Percentiles rank a stretch among this genome's conserved stretches.
Conservation (phyloP, 768 basidiomycete genomes). For the Trametes coccinea region DNA sequence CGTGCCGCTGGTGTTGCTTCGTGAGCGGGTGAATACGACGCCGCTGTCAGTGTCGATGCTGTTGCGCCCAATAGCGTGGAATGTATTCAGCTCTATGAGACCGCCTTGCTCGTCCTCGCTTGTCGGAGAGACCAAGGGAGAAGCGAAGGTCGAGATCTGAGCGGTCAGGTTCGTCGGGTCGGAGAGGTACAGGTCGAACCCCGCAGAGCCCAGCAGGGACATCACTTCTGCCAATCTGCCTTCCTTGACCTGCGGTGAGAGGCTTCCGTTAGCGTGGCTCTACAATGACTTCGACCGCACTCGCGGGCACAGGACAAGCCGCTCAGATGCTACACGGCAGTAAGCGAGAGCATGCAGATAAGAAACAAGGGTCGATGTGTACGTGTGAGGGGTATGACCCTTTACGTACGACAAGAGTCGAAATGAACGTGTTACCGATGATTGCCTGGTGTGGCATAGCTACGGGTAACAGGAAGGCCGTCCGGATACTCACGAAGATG, state of each 20-base stretch:
- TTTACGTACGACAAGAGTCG: conserved; percentile 10
- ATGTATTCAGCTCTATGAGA: conserved; percentile 37
- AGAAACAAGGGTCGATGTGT: not conserved
- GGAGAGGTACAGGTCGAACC: conserved; percentile 57
- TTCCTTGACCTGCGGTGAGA: conserved; percentile 57
- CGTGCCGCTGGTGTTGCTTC: conserved; percentile 41
- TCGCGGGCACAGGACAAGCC: not conserved
- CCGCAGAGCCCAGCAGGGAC: conserved; percentile 54
- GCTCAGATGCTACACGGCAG: not conserved
- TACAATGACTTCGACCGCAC: not conserved
- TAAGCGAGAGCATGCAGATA: conserved; percentile 4
- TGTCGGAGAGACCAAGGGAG: conserved; percentile 28
- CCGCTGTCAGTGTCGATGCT: conserved; percentile 34
- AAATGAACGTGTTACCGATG: conserved; percentile 5
- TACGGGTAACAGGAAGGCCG: not conserved
- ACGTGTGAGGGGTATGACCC: not conserved
- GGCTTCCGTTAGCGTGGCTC: not conserved
- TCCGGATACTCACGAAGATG: conserved; percentile 58
- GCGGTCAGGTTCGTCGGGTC: conserved; percentile 31
- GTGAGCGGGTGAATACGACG: conserved; percentile 51
- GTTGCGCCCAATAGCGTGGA: conserved; percentile 35
- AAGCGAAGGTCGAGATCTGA: conserved; percentile 30
- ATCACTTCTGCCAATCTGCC: conserved; percentile 63
- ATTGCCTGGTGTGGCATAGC: no score
- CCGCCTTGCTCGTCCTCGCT: conserved; percentile 23